These are phyloP conservation scores for Pyrus bretschneideri DNA, from an alignment of 306 rosid genomes.

Conservation along the genomic window DNA sequence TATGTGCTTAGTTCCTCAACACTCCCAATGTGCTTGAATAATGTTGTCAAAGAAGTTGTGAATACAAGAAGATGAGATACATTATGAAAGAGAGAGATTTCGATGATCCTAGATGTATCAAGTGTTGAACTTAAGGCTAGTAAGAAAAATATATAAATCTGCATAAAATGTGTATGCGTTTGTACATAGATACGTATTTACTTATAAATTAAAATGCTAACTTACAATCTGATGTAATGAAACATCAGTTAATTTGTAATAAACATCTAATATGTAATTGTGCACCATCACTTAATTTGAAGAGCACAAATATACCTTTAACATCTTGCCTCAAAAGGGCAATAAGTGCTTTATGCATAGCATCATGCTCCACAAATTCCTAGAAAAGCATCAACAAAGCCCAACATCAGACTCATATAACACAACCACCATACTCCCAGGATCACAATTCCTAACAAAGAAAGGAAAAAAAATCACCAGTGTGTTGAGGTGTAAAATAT, in stretches of 20 bases:
- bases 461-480: neutral
- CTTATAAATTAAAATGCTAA: neutral
- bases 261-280: neutral
- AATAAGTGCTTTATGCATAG: conserved; percentile 88
- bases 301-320: conserved; percentile 55
- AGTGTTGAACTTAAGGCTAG: neutral
- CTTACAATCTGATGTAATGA: neutral
- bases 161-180: neutral
- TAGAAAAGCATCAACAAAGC: conserved; percentile 24
- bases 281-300: neutral
- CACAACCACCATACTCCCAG: neutral
- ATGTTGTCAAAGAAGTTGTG: conserved; percentile 81
- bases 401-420: conserved; percentile 27
- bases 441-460: neutral
- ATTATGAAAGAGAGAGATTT: neutral
- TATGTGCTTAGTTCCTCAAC: conserved; percentile 68
- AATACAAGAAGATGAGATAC: conserved; percentile 17
- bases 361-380: conserved; percentile 97
- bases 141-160: neutral
- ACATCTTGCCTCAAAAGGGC: conserved; percentile 92
- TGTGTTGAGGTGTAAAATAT: too few relatives aligned
- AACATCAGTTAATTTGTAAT: neutral
- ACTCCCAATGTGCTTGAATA: conserved; percentile 84
- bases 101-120: neutral
- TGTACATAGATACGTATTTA: neutral